Conservation (phyloP, 768 basidiomycete species). For the Paxillus involutus region DNA sequence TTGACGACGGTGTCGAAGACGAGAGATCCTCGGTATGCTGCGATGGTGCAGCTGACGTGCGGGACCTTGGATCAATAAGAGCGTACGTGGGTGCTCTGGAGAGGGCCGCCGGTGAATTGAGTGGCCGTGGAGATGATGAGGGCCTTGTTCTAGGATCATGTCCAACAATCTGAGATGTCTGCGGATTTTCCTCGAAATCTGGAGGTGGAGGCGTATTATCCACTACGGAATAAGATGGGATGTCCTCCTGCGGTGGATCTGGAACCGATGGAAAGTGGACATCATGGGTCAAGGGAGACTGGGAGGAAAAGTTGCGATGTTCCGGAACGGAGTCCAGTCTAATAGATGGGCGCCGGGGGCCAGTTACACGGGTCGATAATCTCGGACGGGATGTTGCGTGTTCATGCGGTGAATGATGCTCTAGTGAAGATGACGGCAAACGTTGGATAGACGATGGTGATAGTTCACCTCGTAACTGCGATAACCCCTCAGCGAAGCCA, state of each 20-base stretch:
- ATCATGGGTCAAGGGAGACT: background rate
- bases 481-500: background rate
- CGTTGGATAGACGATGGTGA: background rate
- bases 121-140: background rate
- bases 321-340: background rate
- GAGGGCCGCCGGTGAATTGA: background rate
- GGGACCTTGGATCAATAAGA: background rate
- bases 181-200: background rate
- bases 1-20: background rate
- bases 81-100: background rate
- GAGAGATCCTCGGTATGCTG: background rate
- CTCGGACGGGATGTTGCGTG: background rate
- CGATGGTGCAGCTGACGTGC: background rate
- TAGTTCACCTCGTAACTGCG: background rate
- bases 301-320: background rate
- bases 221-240: background rate
- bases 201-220: slow-evolving; percentile 1
- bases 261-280: background rate
- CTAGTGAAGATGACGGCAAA: background rate
- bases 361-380: background rate
- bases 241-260: background rate
- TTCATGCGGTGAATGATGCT: background rate
- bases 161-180: background rate
- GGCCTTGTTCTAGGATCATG: background rate
- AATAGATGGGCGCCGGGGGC: background rate